Percentiles rank a stretch among this genome's conserved stretches.
Evolutionary conservation across 2,329 filamentous ascomycete species (phyloP).

Genomic region (Mariannaea elegans): DNA sequence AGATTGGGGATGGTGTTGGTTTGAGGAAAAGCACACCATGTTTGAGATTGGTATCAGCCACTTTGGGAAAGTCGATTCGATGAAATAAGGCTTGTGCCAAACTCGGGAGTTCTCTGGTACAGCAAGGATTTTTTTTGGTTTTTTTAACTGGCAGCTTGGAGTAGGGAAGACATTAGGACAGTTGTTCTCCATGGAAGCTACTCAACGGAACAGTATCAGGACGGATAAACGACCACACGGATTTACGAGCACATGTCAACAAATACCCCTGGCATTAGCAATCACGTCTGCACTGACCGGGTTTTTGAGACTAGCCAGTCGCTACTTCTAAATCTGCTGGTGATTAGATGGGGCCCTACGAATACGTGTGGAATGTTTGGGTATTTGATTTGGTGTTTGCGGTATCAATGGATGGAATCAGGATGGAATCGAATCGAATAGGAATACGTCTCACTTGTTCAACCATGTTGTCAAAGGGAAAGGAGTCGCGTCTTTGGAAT

Average conservation of each 20-base stretch:
- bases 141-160: slow-evolving; percentile 6
- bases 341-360: slow-evolving; percentile 3
- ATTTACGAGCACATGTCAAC: slow-evolving; percentile 33
- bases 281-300: slow-evolving; percentile 26
- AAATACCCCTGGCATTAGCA: slow-evolving; percentile 26
- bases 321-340: slow-evolving; percentile 18
- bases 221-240: slow-evolving; percentile 20
- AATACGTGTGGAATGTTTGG: slow-evolving; percentile 5
- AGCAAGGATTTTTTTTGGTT: slow-evolving; percentile 11
- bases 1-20: neutral
- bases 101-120: slow-evolving; percentile 34
- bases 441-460: slow-evolving; percentile 5
- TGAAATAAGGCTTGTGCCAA: slow-evolving; percentile 18
- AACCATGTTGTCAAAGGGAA: neutral
- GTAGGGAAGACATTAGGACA: slow-evolving; percentile 33
- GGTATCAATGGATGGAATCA: neutral
- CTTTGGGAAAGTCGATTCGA: slow-evolving; percentile 16
- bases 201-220: slow-evolving; percentile 34
- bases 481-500: slow-evolving; percentile 6
- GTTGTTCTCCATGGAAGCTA: slow-evolving; percentile 32
- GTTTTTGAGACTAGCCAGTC: slow-evolving; percentile 23
- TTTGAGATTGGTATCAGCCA: slow-evolving; percentile 16
- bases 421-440: neutral
- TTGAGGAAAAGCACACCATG: slow-evolving; percentile 6
- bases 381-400: slow-evolving; percentile 10